Conservation (phyloP, 2,329 filamentous ascomycete species). For the Ascochyta pisi region DNA sequence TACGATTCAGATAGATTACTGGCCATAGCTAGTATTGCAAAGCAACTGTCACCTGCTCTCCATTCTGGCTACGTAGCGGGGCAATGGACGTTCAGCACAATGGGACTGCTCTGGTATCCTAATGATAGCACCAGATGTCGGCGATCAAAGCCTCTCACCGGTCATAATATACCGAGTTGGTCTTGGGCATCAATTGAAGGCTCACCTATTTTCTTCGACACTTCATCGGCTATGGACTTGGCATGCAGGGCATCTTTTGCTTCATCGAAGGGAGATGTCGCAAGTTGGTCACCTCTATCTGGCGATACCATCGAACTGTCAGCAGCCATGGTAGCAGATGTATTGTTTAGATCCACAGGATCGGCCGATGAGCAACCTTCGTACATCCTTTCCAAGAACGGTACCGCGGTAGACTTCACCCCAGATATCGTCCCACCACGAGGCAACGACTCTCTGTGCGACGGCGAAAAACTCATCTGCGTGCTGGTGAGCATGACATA, state of each 20-base stretch:
- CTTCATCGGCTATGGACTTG: constrained; percentile 46
- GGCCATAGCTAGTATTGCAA: constrained; percentile 43
- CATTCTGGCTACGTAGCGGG: constrained; percentile 46
- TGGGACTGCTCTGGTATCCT: constrained; percentile 47
- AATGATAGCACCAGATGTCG: constrained; percentile 37
- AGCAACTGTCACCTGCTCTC: constrained; percentile 31
- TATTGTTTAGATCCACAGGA: constrained; percentile 25
- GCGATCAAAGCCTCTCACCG: constrained; percentile 26
- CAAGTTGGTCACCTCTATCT: constrained; percentile 40
- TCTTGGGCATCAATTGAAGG: constrained; percentile 48
- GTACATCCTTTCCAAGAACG: constrained; percentile 37
- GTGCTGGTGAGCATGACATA: constrained; percentile 48
- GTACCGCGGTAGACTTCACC: constrained; percentile 41
- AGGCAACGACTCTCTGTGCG: constrained; percentile 34
- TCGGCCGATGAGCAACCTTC: constrained; percentile 19
- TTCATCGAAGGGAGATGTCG: constrained; percentile 26
- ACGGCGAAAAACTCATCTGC: constrained; percentile 42
- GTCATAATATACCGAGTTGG: constrained; percentile 43
- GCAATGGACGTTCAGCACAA: constrained; percentile 46
- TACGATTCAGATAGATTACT: constrained; percentile 42
- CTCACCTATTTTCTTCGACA: constrained; percentile 46
- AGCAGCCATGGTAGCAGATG: constrained; percentile 46
- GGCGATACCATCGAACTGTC: constrained; percentile 40
- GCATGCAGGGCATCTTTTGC: constrained; percentile 42
- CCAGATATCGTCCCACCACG: constrained; percentile 39